Evolutionary conservation across 352 stramenopile species (phyloP).

Genomic region (Globisporangium parvum): DNA sequence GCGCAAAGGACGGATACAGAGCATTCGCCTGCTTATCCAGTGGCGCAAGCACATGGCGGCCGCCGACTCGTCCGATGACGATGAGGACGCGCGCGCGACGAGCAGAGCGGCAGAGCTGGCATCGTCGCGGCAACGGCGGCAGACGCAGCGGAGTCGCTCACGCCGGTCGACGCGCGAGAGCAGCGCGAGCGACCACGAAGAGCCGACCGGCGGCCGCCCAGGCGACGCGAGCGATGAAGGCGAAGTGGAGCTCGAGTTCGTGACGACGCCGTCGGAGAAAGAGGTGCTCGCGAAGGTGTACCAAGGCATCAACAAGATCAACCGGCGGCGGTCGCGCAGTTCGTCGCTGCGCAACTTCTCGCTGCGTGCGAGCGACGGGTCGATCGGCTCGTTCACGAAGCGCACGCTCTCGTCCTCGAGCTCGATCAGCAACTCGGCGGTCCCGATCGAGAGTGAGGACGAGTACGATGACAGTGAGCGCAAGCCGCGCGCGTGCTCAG

Average conservation of each 20-base stretch:
- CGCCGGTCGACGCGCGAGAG: constrained; percentile 11
- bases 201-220: neutral
- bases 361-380: constrained; percentile 29
- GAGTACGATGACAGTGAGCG: constrained; percentile 14
- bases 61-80: constrained; percentile 9
- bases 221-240: constrained; percentile 16
- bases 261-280: constrained; percentile 65
- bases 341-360: constrained; percentile 50
- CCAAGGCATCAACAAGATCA: constrained; percentile 67
- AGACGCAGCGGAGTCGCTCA: constrained; percentile 10
- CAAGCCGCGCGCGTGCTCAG: neutral
- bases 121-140: constrained; percentile 10
- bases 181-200: constrained; percentile 19
- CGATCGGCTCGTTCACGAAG: constrained; percentile 26
- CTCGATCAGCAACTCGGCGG: constrained; percentile 37
- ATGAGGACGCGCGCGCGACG: neutral
- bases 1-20: constrained; percentile 43
- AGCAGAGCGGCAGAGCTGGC: constrained; percentile 10
- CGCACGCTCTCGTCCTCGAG: constrained; percentile 52
- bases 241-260: constrained; percentile 44
- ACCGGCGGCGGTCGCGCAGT: constrained; percentile 60
- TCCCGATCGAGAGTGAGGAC: constrained; percentile 13
- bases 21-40: constrained; percentile 69
- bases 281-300: constrained; percentile 67
- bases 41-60: constrained; percentile 43